Evolutionary conservation across 352 stramenopile genomes (phyloP).

Genomic region (Phytophthora hybrid): DNA sequence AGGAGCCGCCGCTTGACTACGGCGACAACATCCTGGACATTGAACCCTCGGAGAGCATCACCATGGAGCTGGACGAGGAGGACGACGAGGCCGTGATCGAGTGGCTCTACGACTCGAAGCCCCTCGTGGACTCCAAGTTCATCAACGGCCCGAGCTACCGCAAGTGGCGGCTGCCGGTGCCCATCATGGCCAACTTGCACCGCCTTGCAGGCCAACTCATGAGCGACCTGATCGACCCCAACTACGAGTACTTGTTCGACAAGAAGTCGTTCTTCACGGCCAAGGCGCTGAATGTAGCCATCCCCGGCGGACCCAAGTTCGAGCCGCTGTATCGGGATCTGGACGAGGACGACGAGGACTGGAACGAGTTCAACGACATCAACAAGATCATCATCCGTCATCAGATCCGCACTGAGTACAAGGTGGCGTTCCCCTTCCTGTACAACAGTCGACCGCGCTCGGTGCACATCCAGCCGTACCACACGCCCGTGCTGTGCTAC

Average conservation of each 20-base stretch:
- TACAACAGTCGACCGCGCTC: constrained; percentile 99
- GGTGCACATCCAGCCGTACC: constrained; percentile 96
- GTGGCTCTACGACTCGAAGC: constrained; percentile 99
- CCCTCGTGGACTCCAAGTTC: constrained; percentile 91
- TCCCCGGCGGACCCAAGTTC: constrained; percentile 99
- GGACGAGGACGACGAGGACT: constrained; percentile 99
- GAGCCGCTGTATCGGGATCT: constrained; percentile 99
- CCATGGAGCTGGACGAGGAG: constrained; percentile 97
- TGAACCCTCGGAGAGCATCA: constrained; percentile 96
- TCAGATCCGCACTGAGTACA: constrained; percentile 99
- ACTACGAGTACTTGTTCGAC: constrained; percentile 94
- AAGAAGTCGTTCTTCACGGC: constrained; percentile 99
- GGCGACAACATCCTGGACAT: constrained; percentile 98
- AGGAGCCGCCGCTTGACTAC: constrained; percentile 98
- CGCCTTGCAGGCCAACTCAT: constrained; percentile 97
- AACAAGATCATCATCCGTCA: constrained; percentile 99
- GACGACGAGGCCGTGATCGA: constrained; percentile 95
- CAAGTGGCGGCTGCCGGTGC: constrained; percentile 96
- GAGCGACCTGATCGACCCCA: constrained; percentile 97
- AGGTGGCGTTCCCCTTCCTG: constrained; percentile 98
- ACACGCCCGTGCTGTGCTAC: constrained; percentile 97
- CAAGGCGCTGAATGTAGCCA: constrained; percentile 99
- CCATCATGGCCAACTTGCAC: constrained; percentile 98
- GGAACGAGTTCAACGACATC: constrained; percentile 99
- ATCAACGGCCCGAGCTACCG: constrained; percentile 99